Evolutionary conservation across 371 early-diverging fungal species (phyloP), one percentile per base, ranked within the genome.

Genomic region (Mortierella sp.): DNA sequence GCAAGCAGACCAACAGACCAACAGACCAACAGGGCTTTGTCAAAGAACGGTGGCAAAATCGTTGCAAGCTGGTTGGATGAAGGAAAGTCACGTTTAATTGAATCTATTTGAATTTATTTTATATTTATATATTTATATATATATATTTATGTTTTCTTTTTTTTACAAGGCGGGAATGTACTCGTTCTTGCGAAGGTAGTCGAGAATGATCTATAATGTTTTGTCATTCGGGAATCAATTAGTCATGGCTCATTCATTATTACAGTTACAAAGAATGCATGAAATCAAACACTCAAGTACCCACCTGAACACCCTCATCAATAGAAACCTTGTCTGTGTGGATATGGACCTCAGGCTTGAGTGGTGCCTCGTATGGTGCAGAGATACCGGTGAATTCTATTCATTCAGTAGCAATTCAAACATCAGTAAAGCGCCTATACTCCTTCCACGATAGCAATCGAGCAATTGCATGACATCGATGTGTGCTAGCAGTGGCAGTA

Each of bases 361-460:
- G 83, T 6, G 97, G 97, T 6, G 91, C 93, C 85, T 97, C 97
- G 77, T 97, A 97, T 22, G 97, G 97, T 28, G 95, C 94, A 59
- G 94, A 93, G 84, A 97, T 95, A 55, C 97, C 97, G 11, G 97
- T 97, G 84, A 97, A 97, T 76, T 96, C 92, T 88, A 68, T 22
- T 40, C 16, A 38, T 28, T 28, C 28, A 28, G 28, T 5, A 24
- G 24, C 22, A 38, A 36, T 13, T 28, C 16, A 22, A 22, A 4
- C 19, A 28, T 73, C 61, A 73, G 55, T 32, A 52, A 58, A 6
- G 7, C 33, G 48, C 24, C n/a, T 63, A 2, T 61, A 43, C 19
- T 63, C 4, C 33, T 33, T 16, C 5, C 5, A 50, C n/a, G 21
- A n/a, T 16, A 50, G 5, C 21, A n/a, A 6, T n/a, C n/a, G 16